Evolutionary conservation across 2,329 filamentous ascomycete genomes (phyloP).

Genomic region (Dactylellina haptotyla): DNA sequence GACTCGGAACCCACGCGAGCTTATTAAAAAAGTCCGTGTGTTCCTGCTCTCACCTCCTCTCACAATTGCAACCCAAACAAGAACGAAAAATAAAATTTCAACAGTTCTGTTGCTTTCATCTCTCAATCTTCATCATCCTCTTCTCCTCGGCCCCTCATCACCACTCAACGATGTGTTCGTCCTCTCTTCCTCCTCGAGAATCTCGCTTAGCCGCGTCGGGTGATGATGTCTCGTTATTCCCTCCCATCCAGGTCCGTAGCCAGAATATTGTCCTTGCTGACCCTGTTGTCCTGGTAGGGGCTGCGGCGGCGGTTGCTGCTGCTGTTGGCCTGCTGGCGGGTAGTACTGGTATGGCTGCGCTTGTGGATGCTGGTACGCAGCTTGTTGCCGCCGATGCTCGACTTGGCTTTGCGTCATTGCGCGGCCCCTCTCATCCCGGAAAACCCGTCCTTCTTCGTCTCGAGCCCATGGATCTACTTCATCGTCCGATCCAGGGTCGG

Average conservation of each 20-base stretch:
- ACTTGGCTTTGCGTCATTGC: slow-evolving; percentile 56
- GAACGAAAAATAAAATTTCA: background rate
- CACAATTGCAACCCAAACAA: slow-evolving; percentile 1
- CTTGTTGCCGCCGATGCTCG: slow-evolving; percentile 61
- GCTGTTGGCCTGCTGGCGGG: slow-evolving; percentile 63
- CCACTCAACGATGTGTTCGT: slow-evolving; percentile 72
- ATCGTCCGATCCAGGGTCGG: slow-evolving; percentile 55
- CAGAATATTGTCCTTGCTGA: slow-evolving; percentile 65
- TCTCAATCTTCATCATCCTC: background rate
- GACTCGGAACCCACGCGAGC: background rate
- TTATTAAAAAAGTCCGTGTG: slow-evolving; percentile 3
- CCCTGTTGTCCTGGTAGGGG: slow-evolving; percentile 67
- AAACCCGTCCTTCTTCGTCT: slow-evolving; percentile 60
- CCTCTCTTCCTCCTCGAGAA: slow-evolving; percentile 86
- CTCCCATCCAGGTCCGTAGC: slow-evolving; percentile 77
- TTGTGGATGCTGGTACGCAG: slow-evolving; percentile 59
- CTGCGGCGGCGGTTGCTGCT: slow-evolving; percentile 65
- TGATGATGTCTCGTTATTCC: slow-evolving; percentile 79
- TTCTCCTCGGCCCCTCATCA: slow-evolving; percentile 60
- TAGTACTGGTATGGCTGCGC: slow-evolving; percentile 65
- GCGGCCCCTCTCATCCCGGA: slow-evolving; percentile 59
- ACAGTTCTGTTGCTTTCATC: background rate
- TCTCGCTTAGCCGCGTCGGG: slow-evolving; percentile 86
- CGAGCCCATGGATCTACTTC: slow-evolving; percentile 59
- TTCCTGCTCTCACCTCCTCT: background rate